Evolutionary conservation across 1,284 basidiomycete genomes (phyloP).

Genomic region (Cutaneotrichosporon spelunceum): DNA sequence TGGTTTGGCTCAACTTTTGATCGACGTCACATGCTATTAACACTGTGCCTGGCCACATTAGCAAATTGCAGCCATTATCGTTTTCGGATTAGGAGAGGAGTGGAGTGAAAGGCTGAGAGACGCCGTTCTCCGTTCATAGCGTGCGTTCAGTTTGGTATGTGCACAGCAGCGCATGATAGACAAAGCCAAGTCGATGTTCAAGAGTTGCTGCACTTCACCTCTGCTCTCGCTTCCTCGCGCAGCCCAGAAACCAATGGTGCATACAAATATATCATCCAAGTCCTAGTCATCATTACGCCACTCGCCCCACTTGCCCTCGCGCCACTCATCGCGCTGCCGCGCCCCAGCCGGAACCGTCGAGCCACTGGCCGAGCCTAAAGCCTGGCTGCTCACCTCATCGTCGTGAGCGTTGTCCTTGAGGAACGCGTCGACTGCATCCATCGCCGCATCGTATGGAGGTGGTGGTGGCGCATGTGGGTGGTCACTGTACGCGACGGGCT

Average conservation of each 20-base stretch:
- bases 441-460: conserved; percentile 14
- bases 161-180: too few species aligned
- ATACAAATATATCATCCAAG: conserved; percentile 4
- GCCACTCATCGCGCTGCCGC: background rate
- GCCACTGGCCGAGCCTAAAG: background rate
- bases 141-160: too few species aligned
- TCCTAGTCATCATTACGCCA: conserved; percentile 5
- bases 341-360: background rate
- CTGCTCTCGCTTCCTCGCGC: background rate
- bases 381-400: conserved; percentile 1
- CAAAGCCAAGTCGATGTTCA: background rate
- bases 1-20: background rate
- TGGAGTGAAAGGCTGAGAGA: too few species aligned
- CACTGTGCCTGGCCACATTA: too few species aligned
- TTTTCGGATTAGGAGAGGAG: too few species aligned
- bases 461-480: background rate
- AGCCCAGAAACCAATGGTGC: background rate
- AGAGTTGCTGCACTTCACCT: too few species aligned
- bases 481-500: conserved; percentile 5
- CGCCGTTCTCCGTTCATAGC: too few species aligned
- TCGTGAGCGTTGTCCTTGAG: conserved; percentile 20
- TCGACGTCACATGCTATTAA: background rate
- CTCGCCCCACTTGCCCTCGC: conserved; percentile 7
- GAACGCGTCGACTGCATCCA: conserved; percentile 41
- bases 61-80: too few species aligned